Conservation (phyloP, 805 yeast species). For the Kockiozyma suomiensis region DNA sequence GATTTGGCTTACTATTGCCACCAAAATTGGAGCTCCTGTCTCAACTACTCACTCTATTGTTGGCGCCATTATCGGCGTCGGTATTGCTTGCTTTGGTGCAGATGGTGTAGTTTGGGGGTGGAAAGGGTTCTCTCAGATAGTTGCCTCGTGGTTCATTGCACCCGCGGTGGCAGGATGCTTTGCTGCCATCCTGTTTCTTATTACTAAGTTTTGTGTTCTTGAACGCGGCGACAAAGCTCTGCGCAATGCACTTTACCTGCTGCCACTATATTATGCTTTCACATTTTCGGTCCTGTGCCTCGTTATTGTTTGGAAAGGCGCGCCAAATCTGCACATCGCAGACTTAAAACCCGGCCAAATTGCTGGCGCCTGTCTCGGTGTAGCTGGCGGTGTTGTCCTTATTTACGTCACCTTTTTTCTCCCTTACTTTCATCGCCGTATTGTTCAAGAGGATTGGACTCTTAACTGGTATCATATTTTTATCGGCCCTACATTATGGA, state of each 20-base stretch:
- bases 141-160: slow-evolving; percentile 81
- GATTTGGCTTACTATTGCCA: slow-evolving; percentile 68
- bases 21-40: slow-evolving; percentile 71
- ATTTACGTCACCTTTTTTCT: slow-evolving; percentile 57
- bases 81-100: slow-evolving; percentile 72
- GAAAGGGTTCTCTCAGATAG: slow-evolving; percentile 69
- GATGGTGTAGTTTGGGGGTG: slow-evolving; percentile 71
- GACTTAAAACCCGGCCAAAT: slow-evolving; percentile 56
- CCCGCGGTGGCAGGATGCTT: slow-evolving; percentile 69
- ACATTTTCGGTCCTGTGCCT: slow-evolving; percentile 68
- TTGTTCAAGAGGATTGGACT: slow-evolving; percentile 68
- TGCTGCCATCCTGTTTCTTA: slow-evolving; percentile 59
- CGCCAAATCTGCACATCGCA: slow-evolving; percentile 64
- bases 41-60: slow-evolving; percentile 80
- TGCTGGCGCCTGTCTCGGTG: slow-evolving; percentile 64
- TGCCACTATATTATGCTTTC: slow-evolving; percentile 62
- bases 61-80: slow-evolving; percentile 74
- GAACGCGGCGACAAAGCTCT: slow-evolving; percentile 56
- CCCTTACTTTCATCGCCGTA: slow-evolving; percentile 65
- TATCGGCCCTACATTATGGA: slow-evolving; percentile 64
- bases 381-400: slow-evolving; percentile 58
- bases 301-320: slow-evolving; percentile 81
- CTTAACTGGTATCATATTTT: slow-evolving; percentile 58
- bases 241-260: slow-evolving; percentile 58
- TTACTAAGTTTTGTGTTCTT: slow-evolving; percentile 62